Evolutionary conservation across 495 filamentous ascomycete species (phyloP).

Genomic region (Hypoxylon subgilvum): DNA sequence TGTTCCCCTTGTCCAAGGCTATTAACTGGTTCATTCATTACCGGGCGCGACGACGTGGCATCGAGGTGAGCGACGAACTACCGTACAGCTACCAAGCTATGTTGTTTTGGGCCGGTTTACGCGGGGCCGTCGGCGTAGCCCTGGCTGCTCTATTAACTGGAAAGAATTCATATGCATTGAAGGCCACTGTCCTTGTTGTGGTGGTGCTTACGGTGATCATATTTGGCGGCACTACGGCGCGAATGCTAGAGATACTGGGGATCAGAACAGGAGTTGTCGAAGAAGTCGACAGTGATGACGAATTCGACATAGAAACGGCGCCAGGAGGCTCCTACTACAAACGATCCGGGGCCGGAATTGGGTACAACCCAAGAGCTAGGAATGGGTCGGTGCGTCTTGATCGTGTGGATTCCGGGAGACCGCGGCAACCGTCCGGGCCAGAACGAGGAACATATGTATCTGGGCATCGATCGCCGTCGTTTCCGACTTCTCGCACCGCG

Average conservation of each 20-base stretch:
- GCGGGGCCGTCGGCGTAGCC: conserved; percentile 94
- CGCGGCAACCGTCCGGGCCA: conserved; percentile 45
- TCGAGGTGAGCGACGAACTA: conserved; percentile 84
- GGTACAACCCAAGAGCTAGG: conserved; percentile 70
- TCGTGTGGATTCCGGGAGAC: conserved; percentile 37
- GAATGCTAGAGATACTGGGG: conserved; percentile 94
- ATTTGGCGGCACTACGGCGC: conserved; percentile 96
- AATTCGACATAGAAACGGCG: conserved; percentile 94
- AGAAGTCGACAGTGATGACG: conserved; percentile 94
- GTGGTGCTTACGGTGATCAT: conserved; percentile 98
- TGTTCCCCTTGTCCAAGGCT: conserved; percentile 86
- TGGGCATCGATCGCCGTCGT: conserved; percentile 57
- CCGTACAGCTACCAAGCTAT: conserved; percentile 93
- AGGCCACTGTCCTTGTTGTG: conserved; percentile 93
- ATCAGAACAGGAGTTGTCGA: conserved; percentile 96
- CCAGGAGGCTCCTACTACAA: conserved; percentile 76
- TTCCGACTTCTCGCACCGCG: conserved; percentile 45
- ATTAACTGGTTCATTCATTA: conserved; percentile 96
- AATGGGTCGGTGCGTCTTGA: conserved; percentile 44
- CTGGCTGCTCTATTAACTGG: conserved; percentile 88
- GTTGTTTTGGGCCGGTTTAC: conserved; percentile 97
- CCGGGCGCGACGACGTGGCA: conserved; percentile 77
- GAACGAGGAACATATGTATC: conserved; percentile 59
- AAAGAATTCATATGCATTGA: conserved; percentile 75
- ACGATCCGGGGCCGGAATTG: conserved; percentile 69